Percentiles rank a stretch among this genome's conserved stretches.
Evolutionary conservation across 768 basidiomycete species (phyloP).

Genomic region (Gymnopilus dilepis): DNA sequence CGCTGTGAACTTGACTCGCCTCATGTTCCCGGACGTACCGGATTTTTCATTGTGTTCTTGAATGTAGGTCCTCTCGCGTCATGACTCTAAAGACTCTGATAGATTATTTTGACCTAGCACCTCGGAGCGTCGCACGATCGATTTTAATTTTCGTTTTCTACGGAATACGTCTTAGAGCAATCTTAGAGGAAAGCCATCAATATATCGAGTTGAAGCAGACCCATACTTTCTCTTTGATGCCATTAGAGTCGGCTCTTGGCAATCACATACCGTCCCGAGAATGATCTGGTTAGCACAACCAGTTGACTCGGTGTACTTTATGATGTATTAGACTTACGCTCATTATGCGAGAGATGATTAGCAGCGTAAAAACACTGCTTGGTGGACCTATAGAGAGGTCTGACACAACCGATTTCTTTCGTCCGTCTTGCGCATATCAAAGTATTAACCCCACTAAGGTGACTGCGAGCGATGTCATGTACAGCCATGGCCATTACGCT

Average conservation of each 20-base stretch:
- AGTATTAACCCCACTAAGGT: background rate
- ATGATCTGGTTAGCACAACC: background rate
- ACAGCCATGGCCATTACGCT: conserved; percentile 1
- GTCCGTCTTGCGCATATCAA: background rate
- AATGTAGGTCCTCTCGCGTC: background rate
- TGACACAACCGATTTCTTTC: background rate
- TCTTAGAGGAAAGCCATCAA: background rate
- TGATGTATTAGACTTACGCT: background rate
- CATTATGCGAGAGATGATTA: background rate
- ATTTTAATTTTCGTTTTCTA: background rate
- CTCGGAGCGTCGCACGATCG: background rate
- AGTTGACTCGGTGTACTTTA: background rate
- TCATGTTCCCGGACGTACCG: background rate
- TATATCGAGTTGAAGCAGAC: background rate
- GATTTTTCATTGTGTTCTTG: background rate
- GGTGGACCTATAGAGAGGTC: background rate
- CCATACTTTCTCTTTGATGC: background rate
- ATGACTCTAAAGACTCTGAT: background rate
- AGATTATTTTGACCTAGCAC: background rate
- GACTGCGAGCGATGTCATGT: background rate
- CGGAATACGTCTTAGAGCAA: background rate
- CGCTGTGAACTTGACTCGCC: background rate
- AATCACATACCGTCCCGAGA: background rate
- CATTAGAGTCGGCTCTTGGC: background rate
- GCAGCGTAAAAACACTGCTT: conserved; percentile 1